Base-by-base conservation (phyloP, 768 basidiomycete species). In the Boletus eberwhitei region DNA sequence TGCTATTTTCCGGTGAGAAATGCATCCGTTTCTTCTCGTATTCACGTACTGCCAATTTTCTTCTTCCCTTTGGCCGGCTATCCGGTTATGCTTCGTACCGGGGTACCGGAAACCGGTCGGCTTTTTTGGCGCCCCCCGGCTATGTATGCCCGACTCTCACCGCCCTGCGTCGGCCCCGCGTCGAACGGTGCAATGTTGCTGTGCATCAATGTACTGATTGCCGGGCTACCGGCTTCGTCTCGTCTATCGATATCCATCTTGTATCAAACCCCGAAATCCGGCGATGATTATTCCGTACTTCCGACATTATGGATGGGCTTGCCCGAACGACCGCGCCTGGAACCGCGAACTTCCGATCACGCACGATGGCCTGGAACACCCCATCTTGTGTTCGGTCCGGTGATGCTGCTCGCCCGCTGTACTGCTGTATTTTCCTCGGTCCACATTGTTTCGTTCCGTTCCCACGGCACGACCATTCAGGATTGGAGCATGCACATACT, bases 401-500 rank as follows among this genome's bases (percentile, higher is more conserved):
- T 38, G 58, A 54, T 34, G 50, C 50, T 51, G n/a, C 37, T 40
- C 34, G 14, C 38, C 55, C 59, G 52, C 56, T 14, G 56, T 48
- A 4, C 52, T 24, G 14, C 26, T 55, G 34, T 42, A 40, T 43
- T 40, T 52, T 29, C 21, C 41, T 52, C 41, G 51, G 53, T 52
- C 50, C 13, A 52, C 41, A 42, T 56, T 54, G 36, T 54, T 49
- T 24, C 31, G 9, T 29, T 61, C 41, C 40, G 9, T 29, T 61
- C 41, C 38, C n/a, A 50, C 38, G 51, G 48, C 34, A 55, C 42
- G 47, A 40, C 26, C 36, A 29, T 60, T 40, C 68, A 92, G 89
- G 40, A 84, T 86, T 58, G 88, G 90, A 53, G 90, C 90, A 40
- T 93, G 90, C 71, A 87, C 81, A 4, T 84, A 92, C 65, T 93